These are phyloP conservation scores for Podaxis mareebaensis DNA, from an alignment of 768 basidiomycete genomes.

Conservation along the genomic window DNA sequence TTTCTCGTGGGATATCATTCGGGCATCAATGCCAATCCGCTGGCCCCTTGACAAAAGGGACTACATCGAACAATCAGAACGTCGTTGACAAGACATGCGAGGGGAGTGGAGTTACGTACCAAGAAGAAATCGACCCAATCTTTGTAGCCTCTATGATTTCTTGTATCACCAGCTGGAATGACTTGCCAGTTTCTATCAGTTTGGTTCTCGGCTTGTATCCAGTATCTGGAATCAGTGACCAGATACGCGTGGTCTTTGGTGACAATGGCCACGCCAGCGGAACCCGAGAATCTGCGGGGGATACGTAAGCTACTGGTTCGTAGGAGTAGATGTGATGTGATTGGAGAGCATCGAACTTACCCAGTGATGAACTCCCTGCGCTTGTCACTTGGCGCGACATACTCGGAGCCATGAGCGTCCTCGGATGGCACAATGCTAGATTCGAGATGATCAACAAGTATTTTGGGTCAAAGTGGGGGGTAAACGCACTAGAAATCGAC, in stretches of 20 bases:
- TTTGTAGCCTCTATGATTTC: constrained; percentile 71
- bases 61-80: not conserved
- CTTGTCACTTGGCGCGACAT: constrained; percentile 74
- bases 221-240: constrained; percentile 81
- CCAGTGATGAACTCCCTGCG: constrained; percentile 78
- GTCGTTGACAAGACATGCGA: not conserved
- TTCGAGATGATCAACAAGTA: constrained; percentile 13
- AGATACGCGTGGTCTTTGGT: constrained; percentile 69
- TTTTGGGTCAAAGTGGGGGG: constrained; percentile 6
- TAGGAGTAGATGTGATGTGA: constrained; percentile 12
- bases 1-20: constrained; percentile 77
- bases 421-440: constrained; percentile 72
- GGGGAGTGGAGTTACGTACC: constrained; percentile 35
- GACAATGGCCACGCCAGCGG: constrained; percentile 71
- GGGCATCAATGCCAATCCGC: constrained; percentile 81
- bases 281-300: constrained; percentile 31
- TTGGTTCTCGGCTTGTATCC: constrained; percentile 73
- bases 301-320: constrained; percentile 10
- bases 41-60: constrained; percentile 42
- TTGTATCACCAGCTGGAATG: constrained; percentile 52
- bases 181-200: constrained; percentile 76
- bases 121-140: constrained; percentile 59
- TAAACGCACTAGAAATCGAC: constrained; percentile 74
- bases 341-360: constrained; percentile 38
- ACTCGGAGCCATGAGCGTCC: constrained; percentile 85